Evolutionary conservation across 306 rosid genomes (phyloP).

Genomic region (Crataegus laevigata): DNA sequence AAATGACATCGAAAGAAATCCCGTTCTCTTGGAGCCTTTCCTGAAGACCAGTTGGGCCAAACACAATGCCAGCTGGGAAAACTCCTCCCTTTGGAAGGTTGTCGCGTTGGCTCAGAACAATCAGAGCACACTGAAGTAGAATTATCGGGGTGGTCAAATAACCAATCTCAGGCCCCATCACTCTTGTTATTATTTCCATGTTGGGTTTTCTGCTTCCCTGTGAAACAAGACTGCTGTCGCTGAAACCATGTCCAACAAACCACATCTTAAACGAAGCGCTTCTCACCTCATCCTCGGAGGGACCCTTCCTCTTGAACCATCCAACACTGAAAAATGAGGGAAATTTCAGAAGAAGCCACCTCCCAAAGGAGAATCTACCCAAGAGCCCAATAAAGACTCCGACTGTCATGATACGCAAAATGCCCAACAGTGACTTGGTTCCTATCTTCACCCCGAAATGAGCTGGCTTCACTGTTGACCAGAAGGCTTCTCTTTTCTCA

Average conservation of each 20-base stretch:
- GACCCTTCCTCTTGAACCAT: conserved; percentile 68
- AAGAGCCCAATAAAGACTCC: conserved; percentile 56
- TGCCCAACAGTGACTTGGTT: conserved; percentile 48
- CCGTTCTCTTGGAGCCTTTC: conserved; percentile 71
- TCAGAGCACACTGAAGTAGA: conserved; percentile 69
- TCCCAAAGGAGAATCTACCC: conserved; percentile 48
- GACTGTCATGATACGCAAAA: conserved; percentile 27
- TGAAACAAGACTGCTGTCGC: conserved; percentile 27
- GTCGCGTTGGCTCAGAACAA: conserved; percentile 52
- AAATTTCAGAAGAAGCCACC: conserved; percentile 69
- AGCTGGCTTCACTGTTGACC: conserved; percentile 69
- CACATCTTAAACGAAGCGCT: conserved; percentile 87
- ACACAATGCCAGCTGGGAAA: conserved; percentile 64
- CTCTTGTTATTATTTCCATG: conserved; percentile 65
- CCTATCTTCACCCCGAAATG: conserved; percentile 71
- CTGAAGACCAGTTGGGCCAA: conserved; percentile 75
- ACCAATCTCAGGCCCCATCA: conserved; percentile 84
- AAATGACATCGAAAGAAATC: conserved; percentile 63
- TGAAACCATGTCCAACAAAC: conserved; percentile 70
- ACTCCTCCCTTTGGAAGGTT: conserved; percentile 74
- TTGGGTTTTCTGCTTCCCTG: conserved; percentile 50
- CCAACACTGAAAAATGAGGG: conserved; percentile 77
- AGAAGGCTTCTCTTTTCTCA: conserved; percentile 50
- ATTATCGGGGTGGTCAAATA: conserved; percentile 77
- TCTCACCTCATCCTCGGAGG: conserved; percentile 62